Conservation (phyloP, 768 basidiomycete genomes). For the Serendipita vermifera region DNA sequence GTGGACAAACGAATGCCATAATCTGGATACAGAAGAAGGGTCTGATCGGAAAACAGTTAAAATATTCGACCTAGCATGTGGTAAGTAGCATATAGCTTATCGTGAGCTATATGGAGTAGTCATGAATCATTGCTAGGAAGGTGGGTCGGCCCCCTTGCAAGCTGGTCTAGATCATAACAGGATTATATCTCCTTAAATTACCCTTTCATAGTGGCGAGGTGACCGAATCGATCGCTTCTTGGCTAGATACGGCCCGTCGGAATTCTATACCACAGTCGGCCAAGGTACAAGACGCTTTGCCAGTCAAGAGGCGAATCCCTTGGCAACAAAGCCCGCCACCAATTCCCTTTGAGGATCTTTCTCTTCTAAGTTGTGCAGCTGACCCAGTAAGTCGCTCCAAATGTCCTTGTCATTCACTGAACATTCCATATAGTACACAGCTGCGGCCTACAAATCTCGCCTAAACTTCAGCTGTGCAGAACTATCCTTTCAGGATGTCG, state of each 20-base stretch:
- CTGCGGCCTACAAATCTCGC: constrained; percentile 42
- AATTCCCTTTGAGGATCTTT: constrained; percentile 21
- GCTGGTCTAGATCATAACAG: neutral
- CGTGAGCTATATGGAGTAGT: constrained; percentile 8
- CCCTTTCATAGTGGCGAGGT: constrained; percentile 43
- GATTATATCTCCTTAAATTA: neutral
- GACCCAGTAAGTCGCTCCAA: constrained; percentile 37
- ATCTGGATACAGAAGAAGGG: constrained; percentile 27
- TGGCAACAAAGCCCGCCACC: constrained; percentile 26
- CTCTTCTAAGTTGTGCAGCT: constrained; percentile 28
- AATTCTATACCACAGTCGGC: constrained; percentile 13
- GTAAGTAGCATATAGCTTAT: constrained; percentile 17
- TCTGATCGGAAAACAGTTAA: constrained; percentile 19
- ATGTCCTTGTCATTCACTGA: constrained; percentile 1
- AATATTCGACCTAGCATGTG: constrained; percentile 51
- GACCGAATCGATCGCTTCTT: constrained; percentile 45
- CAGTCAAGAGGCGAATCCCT: constrained; percentile 20
- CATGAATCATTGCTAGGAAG: neutral
- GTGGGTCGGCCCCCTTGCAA: neutral
- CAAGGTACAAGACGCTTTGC: constrained; percentile 16
- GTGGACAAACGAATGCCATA: constrained; percentile 24
- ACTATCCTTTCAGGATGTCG: constrained; percentile 50
- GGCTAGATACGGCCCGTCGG: constrained; percentile 36
- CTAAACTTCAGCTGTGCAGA: constrained; percentile 42
- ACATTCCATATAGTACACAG: constrained; percentile 37